Percentiles rank a stretch among this genome's conserved stretches.
phyloP scores from a whole-genome alignment of 345 rosid species.

The Eucalyptus brandiana region DNA sequence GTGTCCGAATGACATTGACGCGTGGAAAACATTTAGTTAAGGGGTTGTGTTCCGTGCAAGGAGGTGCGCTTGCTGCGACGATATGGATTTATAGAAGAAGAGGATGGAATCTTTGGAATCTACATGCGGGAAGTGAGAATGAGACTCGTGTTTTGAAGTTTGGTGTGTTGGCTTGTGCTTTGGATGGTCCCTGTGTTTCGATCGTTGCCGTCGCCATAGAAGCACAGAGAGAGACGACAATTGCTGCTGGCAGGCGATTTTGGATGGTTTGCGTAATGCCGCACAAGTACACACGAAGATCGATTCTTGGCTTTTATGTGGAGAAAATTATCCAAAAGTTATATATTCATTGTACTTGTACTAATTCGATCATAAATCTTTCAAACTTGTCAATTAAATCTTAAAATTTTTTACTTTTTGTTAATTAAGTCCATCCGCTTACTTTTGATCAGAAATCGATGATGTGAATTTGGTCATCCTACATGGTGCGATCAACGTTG shows the following conservation, averaged over 20 bases:
- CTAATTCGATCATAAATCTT: too few relatives aligned
- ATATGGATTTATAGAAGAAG: not conserved
- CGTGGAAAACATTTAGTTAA: not conserved
- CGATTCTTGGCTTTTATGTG: not conserved
- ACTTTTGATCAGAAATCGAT: fast-evolving
- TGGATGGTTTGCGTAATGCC: not conserved
- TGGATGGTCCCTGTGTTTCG: not conserved
- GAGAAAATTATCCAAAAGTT: too few relatives aligned
- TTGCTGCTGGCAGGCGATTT: not conserved
- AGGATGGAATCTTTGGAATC: not conserved
- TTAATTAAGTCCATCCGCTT: fast-evolving
- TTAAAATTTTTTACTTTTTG: fast-evolving
- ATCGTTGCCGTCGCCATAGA: not conserved
- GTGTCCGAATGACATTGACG: not conserved
- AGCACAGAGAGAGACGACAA: not conserved
- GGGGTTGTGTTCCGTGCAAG: not conserved
- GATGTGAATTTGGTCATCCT: fast-evolving
- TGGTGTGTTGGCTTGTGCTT: not conserved
- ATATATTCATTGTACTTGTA: fast-evolving
- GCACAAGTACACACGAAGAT: not conserved
- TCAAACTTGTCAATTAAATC: too few relatives aligned
- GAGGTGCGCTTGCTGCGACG: not conserved
- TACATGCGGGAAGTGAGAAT: not conserved
- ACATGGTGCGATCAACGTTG: fast-evolving
- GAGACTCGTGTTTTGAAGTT: not conserved